These are phyloP conservation scores for Mycena epipterygia DNA, from an alignment of 768 basidiomycete genomes.

Conservation along the genomic window DNA sequence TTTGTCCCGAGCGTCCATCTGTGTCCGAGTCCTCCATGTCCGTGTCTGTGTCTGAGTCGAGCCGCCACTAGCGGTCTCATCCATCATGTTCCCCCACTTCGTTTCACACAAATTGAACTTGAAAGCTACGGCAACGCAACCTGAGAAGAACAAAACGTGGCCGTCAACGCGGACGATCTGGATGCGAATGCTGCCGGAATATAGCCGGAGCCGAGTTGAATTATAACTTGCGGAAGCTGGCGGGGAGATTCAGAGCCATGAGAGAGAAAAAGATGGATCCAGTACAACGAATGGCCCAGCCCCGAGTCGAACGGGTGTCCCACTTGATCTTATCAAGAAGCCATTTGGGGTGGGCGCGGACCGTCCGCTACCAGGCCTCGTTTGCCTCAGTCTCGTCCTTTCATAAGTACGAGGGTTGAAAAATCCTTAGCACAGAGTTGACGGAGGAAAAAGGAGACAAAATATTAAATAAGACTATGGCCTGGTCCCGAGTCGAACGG, in stretches of 20 bases:
- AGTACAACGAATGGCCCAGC: not conserved
- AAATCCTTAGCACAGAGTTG: not conserved
- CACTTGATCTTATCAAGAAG: not conserved
- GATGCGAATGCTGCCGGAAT: too few species aligned
- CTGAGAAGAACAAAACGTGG: too few species aligned
- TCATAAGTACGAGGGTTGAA: not conserved
- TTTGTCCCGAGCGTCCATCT: too few species aligned
- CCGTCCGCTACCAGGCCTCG: not conserved
- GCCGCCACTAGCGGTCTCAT: too few species aligned
- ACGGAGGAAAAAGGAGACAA: not conserved
- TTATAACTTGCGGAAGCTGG: not conserved
- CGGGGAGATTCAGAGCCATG: too few species aligned
- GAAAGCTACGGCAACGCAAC: too few species aligned
- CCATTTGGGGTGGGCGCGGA: not conserved
- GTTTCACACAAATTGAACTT: too few species aligned
- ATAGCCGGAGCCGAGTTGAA: too few species aligned
- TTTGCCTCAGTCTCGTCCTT: not conserved
- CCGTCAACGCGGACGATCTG: too few species aligned
- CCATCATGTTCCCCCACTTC: too few species aligned
- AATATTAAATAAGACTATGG: not conserved
- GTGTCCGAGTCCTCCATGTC: too few species aligned
- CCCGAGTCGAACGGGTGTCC: conserved; percentile 4
- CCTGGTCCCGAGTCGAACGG: not conserved
- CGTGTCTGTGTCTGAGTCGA: too few species aligned
- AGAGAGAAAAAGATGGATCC: not conserved